Evolutionary conservation across 495 filamentous ascomycete genomes (phyloP).

Genomic region (Daldinia caldariorum): DNA sequence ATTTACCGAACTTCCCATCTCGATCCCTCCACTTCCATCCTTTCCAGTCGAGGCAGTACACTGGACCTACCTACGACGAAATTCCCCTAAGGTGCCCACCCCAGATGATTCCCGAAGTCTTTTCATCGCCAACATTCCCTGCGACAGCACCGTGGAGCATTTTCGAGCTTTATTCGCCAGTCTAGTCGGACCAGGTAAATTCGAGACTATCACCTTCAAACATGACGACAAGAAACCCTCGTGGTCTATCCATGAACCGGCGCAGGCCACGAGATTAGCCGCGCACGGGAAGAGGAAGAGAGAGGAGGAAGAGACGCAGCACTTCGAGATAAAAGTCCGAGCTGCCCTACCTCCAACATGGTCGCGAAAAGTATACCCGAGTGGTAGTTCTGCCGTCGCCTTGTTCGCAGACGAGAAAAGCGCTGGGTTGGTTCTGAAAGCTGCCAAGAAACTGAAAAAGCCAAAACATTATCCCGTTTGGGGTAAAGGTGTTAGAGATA

Average conservation of each 20-base stretch:
- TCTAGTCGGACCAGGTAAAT: constrained; percentile 74
- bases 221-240: constrained; percentile 53
- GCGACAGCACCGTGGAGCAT: constrained; percentile 82
- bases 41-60: constrained; percentile 71
- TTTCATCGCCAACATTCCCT: constrained; percentile 87
- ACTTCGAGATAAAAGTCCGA: constrained; percentile 61
- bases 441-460: constrained; percentile 69
- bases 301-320: constrained; percentile 58
- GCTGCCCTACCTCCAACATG: constrained; percentile 73
- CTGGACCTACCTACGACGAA: constrained; percentile 85
- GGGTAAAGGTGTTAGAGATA: constrained; percentile 68
- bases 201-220: constrained; percentile 81
- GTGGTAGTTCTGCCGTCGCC: constrained; percentile 81
- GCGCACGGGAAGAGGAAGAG: constrained; percentile 77
- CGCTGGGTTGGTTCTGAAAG: constrained; percentile 76
- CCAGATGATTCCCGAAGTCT: constrained; percentile 77
- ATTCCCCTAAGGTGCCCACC: constrained; percentile 79
- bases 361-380: constrained; percentile 74
- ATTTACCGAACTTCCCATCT: constrained; percentile 64
- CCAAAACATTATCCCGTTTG: constrained; percentile 66
- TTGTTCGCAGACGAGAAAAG: constrained; percentile 83
- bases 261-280: constrained; percentile 53
- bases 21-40: constrained; percentile 69
- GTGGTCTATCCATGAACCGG: constrained; percentile 48
- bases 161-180: constrained; percentile 76